phyloP scores from a whole-genome alignment of 805 yeast species.

The Candida glaebosa region DNA sequence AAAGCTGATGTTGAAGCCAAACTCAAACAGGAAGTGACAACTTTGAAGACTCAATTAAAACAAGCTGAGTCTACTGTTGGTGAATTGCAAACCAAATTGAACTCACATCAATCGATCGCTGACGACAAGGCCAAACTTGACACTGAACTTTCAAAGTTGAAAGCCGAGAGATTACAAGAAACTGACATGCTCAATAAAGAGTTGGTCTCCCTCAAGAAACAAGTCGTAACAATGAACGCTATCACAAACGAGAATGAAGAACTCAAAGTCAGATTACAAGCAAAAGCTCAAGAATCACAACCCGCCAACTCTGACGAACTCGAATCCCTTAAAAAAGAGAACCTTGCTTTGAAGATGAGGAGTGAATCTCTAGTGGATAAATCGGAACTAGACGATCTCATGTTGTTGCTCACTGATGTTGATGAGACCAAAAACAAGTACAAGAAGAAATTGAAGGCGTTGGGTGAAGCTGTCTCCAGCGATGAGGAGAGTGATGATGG shows the following conservation, averaged over 20 bases:
- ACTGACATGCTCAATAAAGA: neutral
- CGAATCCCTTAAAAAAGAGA: constrained; percentile 2
- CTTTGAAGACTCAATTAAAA: neutral
- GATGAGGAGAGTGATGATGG: constrained; percentile 71
- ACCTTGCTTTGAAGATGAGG: constrained; percentile 8
- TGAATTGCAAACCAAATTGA: neutral
- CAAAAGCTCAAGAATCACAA: constrained; percentile 5
- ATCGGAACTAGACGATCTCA: constrained; percentile 66
- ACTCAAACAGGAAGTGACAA: neutral
- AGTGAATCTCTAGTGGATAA: constrained; percentile 23
- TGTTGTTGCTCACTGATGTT: constrained; percentile 72
- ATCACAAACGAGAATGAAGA: neutral
- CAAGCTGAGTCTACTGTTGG: neutral
- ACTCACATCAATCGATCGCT: neutral
- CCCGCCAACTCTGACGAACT: neutral
- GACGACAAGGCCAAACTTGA: constrained; percentile 7
- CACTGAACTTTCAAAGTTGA: constrained; percentile 1
- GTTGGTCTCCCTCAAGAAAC: constrained; percentile 3
- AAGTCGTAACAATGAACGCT: neutral
- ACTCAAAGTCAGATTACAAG: neutral
- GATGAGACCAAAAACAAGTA: constrained; percentile 65
- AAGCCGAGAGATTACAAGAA: neutral
- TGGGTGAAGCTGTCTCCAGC: constrained; percentile 63
- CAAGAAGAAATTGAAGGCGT: constrained; percentile 45
- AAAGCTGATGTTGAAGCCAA: constrained; percentile 1